These are phyloP conservation scores for Suhomyces faveliae DNA, from an alignment of 805 yeast species.

Conservation along the genomic window DNA sequence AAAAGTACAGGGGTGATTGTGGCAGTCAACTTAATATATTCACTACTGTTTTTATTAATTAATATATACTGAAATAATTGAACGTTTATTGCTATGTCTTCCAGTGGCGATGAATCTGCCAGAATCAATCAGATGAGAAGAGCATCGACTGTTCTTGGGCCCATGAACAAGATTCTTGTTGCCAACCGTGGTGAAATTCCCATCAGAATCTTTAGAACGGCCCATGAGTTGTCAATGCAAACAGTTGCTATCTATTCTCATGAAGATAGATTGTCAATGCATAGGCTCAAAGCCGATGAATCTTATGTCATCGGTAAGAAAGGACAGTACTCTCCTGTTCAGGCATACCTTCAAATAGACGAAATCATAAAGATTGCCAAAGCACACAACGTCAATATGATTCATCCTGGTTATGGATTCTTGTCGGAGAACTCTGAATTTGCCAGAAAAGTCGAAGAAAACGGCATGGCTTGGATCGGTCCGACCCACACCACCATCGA, in stretches of 20 bases:
- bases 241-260: slow-evolving; percentile 97
- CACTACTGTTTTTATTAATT: neutral
- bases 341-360: slow-evolving; percentile 92
- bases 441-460: slow-evolving; percentile 85
- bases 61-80: neutral
- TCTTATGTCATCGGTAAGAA: slow-evolving; percentile 86
- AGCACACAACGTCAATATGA: slow-evolving; percentile 36
- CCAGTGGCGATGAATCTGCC: slow-evolving; percentile 9
- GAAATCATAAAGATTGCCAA: slow-evolving; percentile 84
- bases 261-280: slow-evolving; percentile 93
- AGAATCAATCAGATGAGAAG: slow-evolving; percentile 41
- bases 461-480: slow-evolving; percentile 95
- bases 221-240: slow-evolving; percentile 95
- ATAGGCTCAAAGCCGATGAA: slow-evolving; percentile 91
- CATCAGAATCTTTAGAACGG: slow-evolving; percentile 89
- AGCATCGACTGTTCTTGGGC: slow-evolving; percentile 43
- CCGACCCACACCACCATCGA: slow-evolving; percentile 88
- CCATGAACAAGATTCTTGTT: slow-evolving; percentile 62
- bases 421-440: slow-evolving; percentile 89
- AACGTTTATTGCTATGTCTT: neutral
- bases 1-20: neutral
- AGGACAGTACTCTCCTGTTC: slow-evolving; percentile 92
- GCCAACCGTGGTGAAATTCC: slow-evolving; percentile 88
- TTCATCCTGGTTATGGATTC: slow-evolving; percentile 54
- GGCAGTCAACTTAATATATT: no score